phyloP scores from a whole-genome alignment of 1,139 yeast species.

The Lodderomyces pseudojiufengensis region DNA sequence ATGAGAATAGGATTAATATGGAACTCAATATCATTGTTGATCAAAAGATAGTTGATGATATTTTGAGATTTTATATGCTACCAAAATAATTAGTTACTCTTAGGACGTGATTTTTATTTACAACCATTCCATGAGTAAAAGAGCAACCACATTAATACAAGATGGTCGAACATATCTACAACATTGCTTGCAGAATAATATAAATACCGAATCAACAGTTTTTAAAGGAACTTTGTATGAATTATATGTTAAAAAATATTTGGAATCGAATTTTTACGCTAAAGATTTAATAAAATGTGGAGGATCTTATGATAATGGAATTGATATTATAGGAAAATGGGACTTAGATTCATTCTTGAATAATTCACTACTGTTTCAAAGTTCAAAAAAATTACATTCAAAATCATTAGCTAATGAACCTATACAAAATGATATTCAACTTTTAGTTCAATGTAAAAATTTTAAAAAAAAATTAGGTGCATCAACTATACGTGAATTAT shows the following conservation, averaged over 20 bases:
- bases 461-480: slow-evolving; percentile 46
- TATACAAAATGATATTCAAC: slow-evolving; percentile 25
- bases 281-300: slow-evolving; percentile 46
- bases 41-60: not conserved
- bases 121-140: not conserved
- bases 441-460: slow-evolving; percentile 60
- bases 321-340: slow-evolving; percentile 67
- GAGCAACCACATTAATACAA: slow-evolving; percentile 13
- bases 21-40: not conserved
- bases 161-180: slow-evolving; percentile 28
- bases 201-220: slow-evolving; percentile 38
- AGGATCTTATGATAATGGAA: slow-evolving; percentile 71
- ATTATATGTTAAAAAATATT: slow-evolving; percentile 46
- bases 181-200: slow-evolving; percentile 23
- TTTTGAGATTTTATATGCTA: not conserved
- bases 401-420: not conserved
- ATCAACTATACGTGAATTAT: slow-evolving; percentile 51
- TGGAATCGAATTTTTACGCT: slow-evolving; percentile 40
- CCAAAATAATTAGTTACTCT: not conserved
- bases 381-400: not conserved
- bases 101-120: not conserved
- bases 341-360: slow-evolving; percentile 31
- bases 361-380: not conserved
- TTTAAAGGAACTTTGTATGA: slow-evolving; percentile 74
- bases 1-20: slow-evolving; percentile 2